Percentiles rank a stretch among this genome's conserved stretches.
Evolutionary conservation across 1,284 basidiomycete species (phyloP).

Genomic region (Filobasidium uniguttulatum): DNA sequence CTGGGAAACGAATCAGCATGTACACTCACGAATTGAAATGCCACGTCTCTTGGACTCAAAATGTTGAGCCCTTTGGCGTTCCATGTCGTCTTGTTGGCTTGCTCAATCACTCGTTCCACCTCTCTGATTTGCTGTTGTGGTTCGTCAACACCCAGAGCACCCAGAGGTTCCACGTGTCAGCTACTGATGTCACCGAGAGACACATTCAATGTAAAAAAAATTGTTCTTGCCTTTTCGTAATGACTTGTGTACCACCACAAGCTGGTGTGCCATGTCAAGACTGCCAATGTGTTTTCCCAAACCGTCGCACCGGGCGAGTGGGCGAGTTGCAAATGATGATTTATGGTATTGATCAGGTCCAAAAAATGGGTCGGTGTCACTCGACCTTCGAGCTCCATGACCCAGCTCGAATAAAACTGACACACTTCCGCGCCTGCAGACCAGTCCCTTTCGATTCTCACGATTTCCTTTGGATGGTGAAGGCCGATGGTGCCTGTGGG

Average conservation of each 20-base stretch:
- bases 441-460: slow-evolving; percentile 40
- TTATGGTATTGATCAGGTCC: slow-evolving; percentile 34
- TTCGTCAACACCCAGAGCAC: not conserved
- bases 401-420: slow-evolving; percentile 38
- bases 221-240: slow-evolving; percentile 35
- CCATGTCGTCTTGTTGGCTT: slow-evolving; percentile 35
- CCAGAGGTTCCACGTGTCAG: not conserved
- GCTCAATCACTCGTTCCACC: slow-evolving; percentile 28
- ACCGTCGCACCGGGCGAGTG: slow-evolving; percentile 34
- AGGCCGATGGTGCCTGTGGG: slow-evolving; percentile 26
- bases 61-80: slow-evolving; percentile 40
- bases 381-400: slow-evolving; percentile 38
- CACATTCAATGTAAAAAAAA: not conserved
- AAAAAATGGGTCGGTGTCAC: slow-evolving; percentile 32
- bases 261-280: slow-evolving; percentile 37
- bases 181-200: not conserved
- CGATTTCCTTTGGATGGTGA: slow-evolving; percentile 35
- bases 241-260: slow-evolving; percentile 33
- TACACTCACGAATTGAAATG: slow-evolving; percentile 40
- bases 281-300: slow-evolving; percentile 37
- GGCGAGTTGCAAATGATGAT: slow-evolving; percentile 32
- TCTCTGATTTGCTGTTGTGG: slow-evolving; percentile 6
- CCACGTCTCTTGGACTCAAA: slow-evolving; percentile 37
- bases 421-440: slow-evolving; percentile 31
- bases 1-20: not conserved